Evolutionary conservation across 345 rosid species (phyloP).

Genomic region (thale cress (Arabidopsis thaliana)): TAIR10.1 NC_003075.7:14354001-14354500

Average conservation of each 20-base stretch:
- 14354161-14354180: constrained; percentile 6
- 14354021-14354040: neutral
- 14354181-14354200: neutral
- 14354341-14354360: neutral
- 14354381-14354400: neutral
- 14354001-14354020: neutral
- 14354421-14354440: neutral
- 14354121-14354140: neutral
- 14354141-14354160: neutral
- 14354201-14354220: neutral
- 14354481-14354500: too few relatives aligned
- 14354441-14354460: neutral
- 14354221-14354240: too few relatives aligned
- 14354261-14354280: neutral
- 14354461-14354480: too few relatives aligned
- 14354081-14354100: too few relatives aligned
- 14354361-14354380: neutral
- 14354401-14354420: neutral
- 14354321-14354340: constrained; percentile 22
- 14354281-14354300: neutral
- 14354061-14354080: neutral
- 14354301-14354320: neutral
- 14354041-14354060: neutral
- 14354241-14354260: neutral
- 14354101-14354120: neutral